Evolutionary conservation across 192 early-diverging fungal species (phyloP).

Genomic region (Coemansia sp.): DNA sequence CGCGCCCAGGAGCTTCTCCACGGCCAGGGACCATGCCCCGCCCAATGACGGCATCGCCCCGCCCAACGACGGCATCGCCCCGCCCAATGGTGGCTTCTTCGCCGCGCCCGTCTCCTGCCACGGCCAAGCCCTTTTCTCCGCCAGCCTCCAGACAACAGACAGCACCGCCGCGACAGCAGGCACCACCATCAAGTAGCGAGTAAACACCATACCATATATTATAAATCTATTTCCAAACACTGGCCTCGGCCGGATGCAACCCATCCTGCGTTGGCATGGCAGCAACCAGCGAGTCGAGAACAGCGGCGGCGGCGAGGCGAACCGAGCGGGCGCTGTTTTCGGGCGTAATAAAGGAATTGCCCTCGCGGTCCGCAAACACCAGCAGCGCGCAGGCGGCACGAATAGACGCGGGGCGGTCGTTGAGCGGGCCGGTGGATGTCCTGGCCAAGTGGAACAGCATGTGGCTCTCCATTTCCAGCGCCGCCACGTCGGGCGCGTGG

Average conservation of each 20-base stretch:
- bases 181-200: not conserved
- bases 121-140: not conserved
- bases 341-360: constrained; percentile 62
- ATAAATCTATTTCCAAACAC: constrained; percentile 21
- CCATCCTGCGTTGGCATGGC: constrained; percentile 17
- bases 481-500: constrained; percentile 4
- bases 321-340: constrained; percentile 10
- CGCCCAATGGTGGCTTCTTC: too few relatives aligned
- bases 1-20: not conserved
- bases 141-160: not conserved
- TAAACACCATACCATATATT: too few relatives aligned
- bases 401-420: constrained; percentile 41
- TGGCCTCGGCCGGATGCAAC: constrained; percentile 24
- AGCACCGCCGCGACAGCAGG: not conserved
- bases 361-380: constrained; percentile 75
- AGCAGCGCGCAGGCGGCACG: constrained; percentile 72
- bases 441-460: constrained; percentile 78
- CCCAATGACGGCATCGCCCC: too few relatives aligned
- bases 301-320: not conserved
- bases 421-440: constrained; percentile 35
- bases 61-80: too few relatives aligned
- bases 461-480: constrained; percentile 85
- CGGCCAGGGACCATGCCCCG: too few relatives aligned
- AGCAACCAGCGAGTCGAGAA: constrained; percentile 21
- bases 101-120: too few relatives aligned